Evolutionary conservation across 305 asterid genomes (phyloP).

Genomic region (Rubia balearica): DNA sequence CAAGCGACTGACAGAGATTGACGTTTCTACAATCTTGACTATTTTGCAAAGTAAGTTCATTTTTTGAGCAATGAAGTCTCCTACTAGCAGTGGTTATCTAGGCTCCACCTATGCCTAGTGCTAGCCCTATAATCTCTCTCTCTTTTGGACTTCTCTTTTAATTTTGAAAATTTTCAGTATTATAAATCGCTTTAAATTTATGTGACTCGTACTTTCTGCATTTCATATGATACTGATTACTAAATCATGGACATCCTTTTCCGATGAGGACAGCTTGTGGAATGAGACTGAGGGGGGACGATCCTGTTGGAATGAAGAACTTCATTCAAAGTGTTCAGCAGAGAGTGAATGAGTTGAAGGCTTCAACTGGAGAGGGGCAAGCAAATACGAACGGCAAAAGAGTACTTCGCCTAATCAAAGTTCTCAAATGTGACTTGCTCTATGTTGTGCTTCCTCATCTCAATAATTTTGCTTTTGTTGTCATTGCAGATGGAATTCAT

Average conservation of each 20-base stretch:
- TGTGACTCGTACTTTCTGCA: not conserved
- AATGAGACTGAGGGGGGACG: slow-evolving; percentile 85
- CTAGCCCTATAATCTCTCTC: not conserved
- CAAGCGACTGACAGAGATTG: slow-evolving; percentile 87
- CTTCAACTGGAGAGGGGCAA: slow-evolving; percentile 45
- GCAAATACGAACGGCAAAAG: slow-evolving; percentile 54
- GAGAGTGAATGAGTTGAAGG: slow-evolving; percentile 72
- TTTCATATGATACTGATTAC: not conserved
- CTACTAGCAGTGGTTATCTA: not conserved
- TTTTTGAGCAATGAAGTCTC: slow-evolving; percentile 3
- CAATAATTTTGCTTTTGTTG: slow-evolving; percentile 16
- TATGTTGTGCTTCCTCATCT: slow-evolving; percentile 16
- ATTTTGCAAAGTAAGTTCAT: slow-evolving; percentile 55
- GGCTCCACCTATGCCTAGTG: not conserved
- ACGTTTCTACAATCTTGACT: slow-evolving; percentile 79
- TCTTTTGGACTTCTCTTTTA: not conserved
- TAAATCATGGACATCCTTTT: not conserved
- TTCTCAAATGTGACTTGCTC: slow-evolving; percentile 5
- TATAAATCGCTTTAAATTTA: not conserved
- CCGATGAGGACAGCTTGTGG: slow-evolving; percentile 67
- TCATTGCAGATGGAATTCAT: slow-evolving; percentile 80
- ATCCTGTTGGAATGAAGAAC: slow-evolving; percentile 86
- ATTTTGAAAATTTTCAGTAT: not conserved
- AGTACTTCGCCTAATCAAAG: slow-evolving; percentile 27
- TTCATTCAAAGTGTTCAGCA: slow-evolving; percentile 66